Evolutionary conservation across 2,329 filamentous ascomycete genomes (phyloP).

Genomic region (Pezicula rhizophila): DNA sequence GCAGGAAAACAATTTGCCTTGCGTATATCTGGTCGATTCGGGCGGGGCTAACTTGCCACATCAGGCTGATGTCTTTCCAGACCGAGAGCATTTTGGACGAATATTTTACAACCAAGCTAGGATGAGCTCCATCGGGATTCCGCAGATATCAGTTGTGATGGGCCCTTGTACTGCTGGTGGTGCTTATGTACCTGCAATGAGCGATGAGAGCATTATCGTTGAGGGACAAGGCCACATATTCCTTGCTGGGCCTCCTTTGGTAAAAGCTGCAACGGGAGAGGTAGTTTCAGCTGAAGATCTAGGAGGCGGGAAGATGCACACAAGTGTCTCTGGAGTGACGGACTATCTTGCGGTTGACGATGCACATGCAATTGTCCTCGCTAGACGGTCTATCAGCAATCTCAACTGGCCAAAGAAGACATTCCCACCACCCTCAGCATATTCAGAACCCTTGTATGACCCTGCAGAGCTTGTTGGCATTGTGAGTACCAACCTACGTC

Average conservation of each 20-base stretch:
- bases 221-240: slow-evolving; percentile 96
- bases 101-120: slow-evolving; percentile 98
- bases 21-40: slow-evolving; percentile 94
- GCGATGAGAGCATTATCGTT: slow-evolving; percentile 95
- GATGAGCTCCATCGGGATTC: slow-evolving; percentile 84
- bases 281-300: slow-evolving; percentile 86
- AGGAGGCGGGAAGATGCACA: slow-evolving; percentile 84
- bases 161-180: slow-evolving; percentile 93
- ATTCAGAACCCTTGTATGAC: slow-evolving; percentile 74
- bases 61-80: slow-evolving; percentile 93
- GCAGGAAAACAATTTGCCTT: slow-evolving; percentile 74
- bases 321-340: slow-evolving; percentile 83
- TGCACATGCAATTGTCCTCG: slow-evolving; percentile 82
- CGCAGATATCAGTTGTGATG: slow-evolving; percentile 94
- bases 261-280: slow-evolving; percentile 94
- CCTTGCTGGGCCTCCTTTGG: slow-evolving; percentile 85
- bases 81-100: slow-evolving; percentile 85
- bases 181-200: slow-evolving; percentile 95
- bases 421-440: slow-evolving; percentile 37
- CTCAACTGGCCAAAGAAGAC: slow-evolving; percentile 71
- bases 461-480: slow-evolving; percentile 79
- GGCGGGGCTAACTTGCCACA: slow-evolving; percentile 92
- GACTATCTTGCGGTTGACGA: slow-evolving; percentile 95
- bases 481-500: slow-evolving; percentile 81
- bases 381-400: slow-evolving; percentile 76